Evolutionary conservation across 2,329 filamentous ascomycete species (phyloP), one percentile per base, ranked within the genome.

Genomic region (Bipolaris cookei): DNA sequence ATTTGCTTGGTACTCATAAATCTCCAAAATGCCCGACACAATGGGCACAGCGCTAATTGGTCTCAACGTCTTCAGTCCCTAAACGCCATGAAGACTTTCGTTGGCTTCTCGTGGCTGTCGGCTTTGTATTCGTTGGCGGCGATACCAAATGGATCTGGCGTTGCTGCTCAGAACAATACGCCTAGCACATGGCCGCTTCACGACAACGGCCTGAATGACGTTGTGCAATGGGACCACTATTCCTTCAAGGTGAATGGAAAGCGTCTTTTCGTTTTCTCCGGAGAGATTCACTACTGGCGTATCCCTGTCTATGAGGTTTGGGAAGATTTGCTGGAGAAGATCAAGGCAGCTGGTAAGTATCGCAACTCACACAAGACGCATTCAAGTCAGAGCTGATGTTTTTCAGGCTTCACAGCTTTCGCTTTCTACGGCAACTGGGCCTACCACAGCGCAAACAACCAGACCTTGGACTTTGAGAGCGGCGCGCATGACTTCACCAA

Each of bases 151-250:
- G 52, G 52, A 30, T 34, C 56, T 32, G 60, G 62, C 35, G 67
- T 66, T 43, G 51, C 60, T 38, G 72, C 68, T 30, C 70, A 75
- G 39, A 63, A 62, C 41, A 62, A 59, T 37, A 55, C 64, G 6
- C 63, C 68, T 14, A 63, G 57, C 37, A 65, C 78, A 69, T 83
- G 81, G 81, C 80, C 81, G 1, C 54, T 83, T 10, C 79, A 82
- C 52, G 77, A 82, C 66, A 78, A 83, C 58, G 79, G 79, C 4
- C 62, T 81, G 47, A 83, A 77, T 55, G 65, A 78, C 4, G 73
- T 79, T 21, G 82, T 84, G 1, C 75, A 82, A 69, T 84, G 82
- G 83, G 82, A 84, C 58, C 78, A 82, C 53, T 83, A 82, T 68
- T 84, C 81, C 67, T 81, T 84, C 64, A 77, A 80, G 28, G 69